phyloP scores from a whole-genome alignment of 2,329 filamentous ascomycete species.

The Orbilia brochopaga region DNA sequence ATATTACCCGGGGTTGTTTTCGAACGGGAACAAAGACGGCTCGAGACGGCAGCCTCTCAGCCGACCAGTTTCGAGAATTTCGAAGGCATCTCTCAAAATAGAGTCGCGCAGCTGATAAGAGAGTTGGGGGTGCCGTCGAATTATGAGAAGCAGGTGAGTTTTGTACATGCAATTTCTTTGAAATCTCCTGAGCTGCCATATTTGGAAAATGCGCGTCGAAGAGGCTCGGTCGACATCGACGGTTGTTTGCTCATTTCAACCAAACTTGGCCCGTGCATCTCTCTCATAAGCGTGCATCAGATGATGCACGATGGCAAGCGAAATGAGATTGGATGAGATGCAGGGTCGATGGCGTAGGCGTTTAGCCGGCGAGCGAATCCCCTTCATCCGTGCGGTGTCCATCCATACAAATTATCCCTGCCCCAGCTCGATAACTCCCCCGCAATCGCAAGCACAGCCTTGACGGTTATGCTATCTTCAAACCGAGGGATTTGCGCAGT shows the following conservation, averaged over 20 bases:
- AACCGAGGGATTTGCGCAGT: not conserved
- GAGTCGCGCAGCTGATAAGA: conserved; percentile 21
- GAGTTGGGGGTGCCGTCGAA: conserved; percentile 32
- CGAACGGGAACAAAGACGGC: conserved; percentile 55
- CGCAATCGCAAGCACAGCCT: conserved; percentile 2
- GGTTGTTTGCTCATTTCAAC: conserved; percentile 11
- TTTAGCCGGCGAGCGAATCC: conserved; percentile 34
- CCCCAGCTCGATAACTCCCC: not conserved
- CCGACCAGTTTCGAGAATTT: conserved; percentile 41
- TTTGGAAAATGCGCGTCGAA: not conserved
- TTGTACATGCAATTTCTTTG: conserved; percentile 16
- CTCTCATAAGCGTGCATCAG: not conserved
- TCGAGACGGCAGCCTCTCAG: conserved; percentile 10
- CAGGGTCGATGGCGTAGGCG: conserved; percentile 24
- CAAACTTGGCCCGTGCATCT: conserved; percentile 4
- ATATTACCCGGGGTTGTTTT: conserved; percentile 76
- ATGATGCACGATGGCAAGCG: conserved; percentile 15
- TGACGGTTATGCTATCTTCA: not conserved
- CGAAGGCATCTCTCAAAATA: conserved; percentile 25
- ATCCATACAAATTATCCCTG: not conserved
- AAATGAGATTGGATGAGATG: conserved; percentile 47
- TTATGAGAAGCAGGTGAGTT: conserved; percentile 48
- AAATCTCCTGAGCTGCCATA: not conserved
- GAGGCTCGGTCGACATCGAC: conserved; percentile 9
- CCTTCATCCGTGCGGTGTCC: not conserved